These are phyloP conservation scores for Chaetomium fimeti DNA, from an alignment of 495 filamentous ascomycete genomes.

Conservation along the genomic window DNA sequence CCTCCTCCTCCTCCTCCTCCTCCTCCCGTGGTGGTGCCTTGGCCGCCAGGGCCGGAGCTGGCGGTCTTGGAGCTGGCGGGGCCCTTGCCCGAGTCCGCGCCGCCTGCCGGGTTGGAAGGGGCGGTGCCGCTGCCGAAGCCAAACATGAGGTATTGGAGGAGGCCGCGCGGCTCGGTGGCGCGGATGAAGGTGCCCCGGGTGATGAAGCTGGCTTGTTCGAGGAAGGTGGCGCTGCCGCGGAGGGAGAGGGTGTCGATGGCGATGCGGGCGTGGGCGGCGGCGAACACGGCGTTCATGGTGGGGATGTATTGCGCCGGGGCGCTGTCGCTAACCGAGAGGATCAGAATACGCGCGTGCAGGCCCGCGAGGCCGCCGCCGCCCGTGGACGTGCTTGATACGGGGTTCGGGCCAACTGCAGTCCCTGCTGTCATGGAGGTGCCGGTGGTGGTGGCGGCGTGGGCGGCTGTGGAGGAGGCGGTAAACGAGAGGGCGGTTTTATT, in stretches of 20 bases:
- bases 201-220: conserved; percentile 91
- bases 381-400: conserved; percentile 36
- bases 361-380: conserved; percentile 40
- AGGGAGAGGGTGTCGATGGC: conserved; percentile 89
- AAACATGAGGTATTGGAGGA: conserved; percentile 93
- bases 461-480: conserved; percentile 28
- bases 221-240: conserved; percentile 76
- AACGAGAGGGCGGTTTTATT: conserved; percentile 56
- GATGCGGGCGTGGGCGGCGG: conserved; percentile 78
- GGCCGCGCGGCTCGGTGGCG: conserved; percentile 56
- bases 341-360: conserved; percentile 79
- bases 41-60: conserved; percentile 52
- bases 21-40: conserved; percentile 39
- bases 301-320: conserved; percentile 91
- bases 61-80: conserved; percentile 4
- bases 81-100: neutral
- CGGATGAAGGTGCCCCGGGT: conserved; percentile 86
- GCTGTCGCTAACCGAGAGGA: conserved; percentile 77
- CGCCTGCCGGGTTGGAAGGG: conserved; percentile 18
- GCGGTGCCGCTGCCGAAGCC: conserved; percentile 61
- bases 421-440: conserved; percentile 11
- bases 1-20: conserved; percentile 35
- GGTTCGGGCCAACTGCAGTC: conserved; percentile 31
- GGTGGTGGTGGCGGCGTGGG: conserved; percentile 29
- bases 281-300: conserved; percentile 97